Base-by-base conservation (phyloP, 768 basidiomycete genomes). In the Boletales sp. region DNA sequence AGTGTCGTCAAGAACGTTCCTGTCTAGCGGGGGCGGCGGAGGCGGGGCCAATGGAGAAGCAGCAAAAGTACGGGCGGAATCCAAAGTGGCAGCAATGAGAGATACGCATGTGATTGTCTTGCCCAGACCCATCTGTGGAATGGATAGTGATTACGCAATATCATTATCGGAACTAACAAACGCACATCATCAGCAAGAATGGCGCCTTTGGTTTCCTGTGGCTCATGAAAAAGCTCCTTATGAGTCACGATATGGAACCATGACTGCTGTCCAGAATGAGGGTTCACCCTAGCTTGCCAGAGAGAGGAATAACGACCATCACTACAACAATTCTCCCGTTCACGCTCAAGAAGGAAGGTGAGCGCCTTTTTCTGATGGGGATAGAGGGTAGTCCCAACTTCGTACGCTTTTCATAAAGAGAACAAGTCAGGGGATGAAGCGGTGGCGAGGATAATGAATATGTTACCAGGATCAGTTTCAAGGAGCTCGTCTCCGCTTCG, bases 361-460 rank as follows among this genome's bases (percentile, higher is more conserved):
- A 99, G 76, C 19, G 95, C 96, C 68, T 95, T 95, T 72, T 94
- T 95, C 72, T 99, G 96, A 75, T 99, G 96, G 17, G 95, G 92
- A 70, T 98, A 99, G 8, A 99, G 74, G 41, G 72, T 77, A 18
- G 96, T 96, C 34, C 86, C 87, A 47, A 99, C 82, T 59, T 87
- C 83, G 46, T 75, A 61, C 44, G 72, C 87, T 88, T 60, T 59
- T 51, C 49, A 61, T 55, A 36, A 40, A 49, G 53, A 45, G 45
- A 53, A 50, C 39, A 40, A 58, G 50, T 60, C 36, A 59, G 47
- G 41, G 44, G 30, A 37, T 48, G 53, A 51, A 50, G 44, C 18
- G 15, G 40, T 54, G 38, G 49, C 43, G 35, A 43, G 51, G 49
- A 51, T 47, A 51, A 56, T 45, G 44, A 56, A 57, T 44, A 49